Percentiles rank a stretch among this genome's conserved stretches.
Conservation (phyloP, 2,329 filamentous ascomycete species). For the Trichoderma citrinoviride region DNA sequence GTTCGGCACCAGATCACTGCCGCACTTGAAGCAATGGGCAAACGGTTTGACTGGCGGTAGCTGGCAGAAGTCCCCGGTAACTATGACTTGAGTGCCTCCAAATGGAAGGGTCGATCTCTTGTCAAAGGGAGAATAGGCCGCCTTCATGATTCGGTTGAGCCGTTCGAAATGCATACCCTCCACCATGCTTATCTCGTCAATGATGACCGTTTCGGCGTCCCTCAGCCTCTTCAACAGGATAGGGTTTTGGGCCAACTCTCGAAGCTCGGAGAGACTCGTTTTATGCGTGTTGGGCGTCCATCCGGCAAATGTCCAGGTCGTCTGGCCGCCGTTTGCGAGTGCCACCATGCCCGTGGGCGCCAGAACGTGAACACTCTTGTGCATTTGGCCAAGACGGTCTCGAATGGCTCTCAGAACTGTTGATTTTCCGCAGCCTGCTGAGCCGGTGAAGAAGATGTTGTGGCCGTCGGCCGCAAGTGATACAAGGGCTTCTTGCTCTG, state of each 20-base stretch:
- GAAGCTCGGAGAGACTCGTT: not conserved
- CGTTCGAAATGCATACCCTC: slow-evolving; percentile 43
- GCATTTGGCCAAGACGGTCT: not conserved
- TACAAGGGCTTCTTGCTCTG: slow-evolving; percentile 29
- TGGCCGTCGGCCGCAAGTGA: slow-evolving; percentile 48
- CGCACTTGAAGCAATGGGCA: slow-evolving; percentile 26
- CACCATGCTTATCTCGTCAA: slow-evolving; percentile 67
- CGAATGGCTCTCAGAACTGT: slow-evolving; percentile 30
- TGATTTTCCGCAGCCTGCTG: slow-evolving; percentile 47
- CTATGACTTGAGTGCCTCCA: slow-evolving; percentile 30
- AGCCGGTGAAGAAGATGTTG: slow-evolving; percentile 65
- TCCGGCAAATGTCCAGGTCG: slow-evolving; percentile 57
- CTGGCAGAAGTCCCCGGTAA: slow-evolving; percentile 54
- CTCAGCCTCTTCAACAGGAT: slow-evolving; percentile 33
- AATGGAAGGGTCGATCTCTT: slow-evolving; percentile 24
- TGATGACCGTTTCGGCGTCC: slow-evolving; percentile 54
- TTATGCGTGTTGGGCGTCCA: slow-evolving; percentile 45
- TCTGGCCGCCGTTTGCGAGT: slow-evolving; percentile 54
- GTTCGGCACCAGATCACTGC: not conserved
- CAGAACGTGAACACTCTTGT: slow-evolving; percentile 46
- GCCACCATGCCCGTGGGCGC: slow-evolving; percentile 61
- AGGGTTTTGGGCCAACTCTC: slow-evolving; percentile 25
- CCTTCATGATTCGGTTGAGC: slow-evolving; percentile 35
- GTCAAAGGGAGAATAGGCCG: not conserved
- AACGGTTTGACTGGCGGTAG: slow-evolving; percentile 60